Percentiles rank a stretch among this genome's conserved stretches.
These are phyloP conservation scores for Lactarius quietus DNA, from an alignment of 768 basidiomycete genomes.

Conservation along the genomic window DNA sequence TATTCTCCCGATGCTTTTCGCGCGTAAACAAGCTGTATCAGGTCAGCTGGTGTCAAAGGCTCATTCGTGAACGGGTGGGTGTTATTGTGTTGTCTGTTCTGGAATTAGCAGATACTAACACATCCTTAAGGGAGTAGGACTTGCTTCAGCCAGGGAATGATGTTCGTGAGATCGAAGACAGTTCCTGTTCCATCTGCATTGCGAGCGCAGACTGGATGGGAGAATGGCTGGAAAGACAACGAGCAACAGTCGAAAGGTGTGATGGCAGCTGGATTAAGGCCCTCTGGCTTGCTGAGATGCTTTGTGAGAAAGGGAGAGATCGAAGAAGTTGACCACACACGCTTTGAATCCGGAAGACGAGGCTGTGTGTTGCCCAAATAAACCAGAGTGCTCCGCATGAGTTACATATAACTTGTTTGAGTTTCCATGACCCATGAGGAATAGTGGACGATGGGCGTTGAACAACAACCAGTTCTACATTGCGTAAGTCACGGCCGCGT, in stretches of 20 bases:
- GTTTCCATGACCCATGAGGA: conserved; percentile 77
- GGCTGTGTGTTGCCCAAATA: conserved; percentile 73
- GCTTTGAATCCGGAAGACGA: conserved; percentile 69
- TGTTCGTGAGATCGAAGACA: conserved; percentile 89
- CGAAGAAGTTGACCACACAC: conserved; percentile 39
- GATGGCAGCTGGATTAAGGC: conserved; percentile 54
- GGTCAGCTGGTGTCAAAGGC: conserved; percentile 62
- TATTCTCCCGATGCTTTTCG: conserved; percentile 83
- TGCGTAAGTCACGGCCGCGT: not conserved
- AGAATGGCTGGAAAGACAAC: conserved; percentile 85
- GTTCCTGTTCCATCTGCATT: conserved; percentile 75
- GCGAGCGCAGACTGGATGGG: conserved; percentile 82
- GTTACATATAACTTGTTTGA: conserved; percentile 87
- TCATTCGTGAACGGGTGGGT: conserved; percentile 74
- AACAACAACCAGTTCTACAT: not conserved
- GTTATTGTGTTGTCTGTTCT: conserved; percentile 72
- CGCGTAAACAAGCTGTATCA: conserved; percentile 77
- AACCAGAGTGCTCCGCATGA: conserved; percentile 80
- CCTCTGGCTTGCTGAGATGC: conserved; percentile 57
- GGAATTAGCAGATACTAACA: not conserved
- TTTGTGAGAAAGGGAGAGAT: conserved; percentile 23
- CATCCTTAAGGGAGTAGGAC: conserved; percentile 29
- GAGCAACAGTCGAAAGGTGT: conserved; percentile 92
- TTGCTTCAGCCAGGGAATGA: conserved; percentile 92
- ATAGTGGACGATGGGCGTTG: not conserved